These are phyloP conservation scores for Pleurotus eryngii DNA, from an alignment of 768 basidiomycete species.

Conservation along the genomic window DNA sequence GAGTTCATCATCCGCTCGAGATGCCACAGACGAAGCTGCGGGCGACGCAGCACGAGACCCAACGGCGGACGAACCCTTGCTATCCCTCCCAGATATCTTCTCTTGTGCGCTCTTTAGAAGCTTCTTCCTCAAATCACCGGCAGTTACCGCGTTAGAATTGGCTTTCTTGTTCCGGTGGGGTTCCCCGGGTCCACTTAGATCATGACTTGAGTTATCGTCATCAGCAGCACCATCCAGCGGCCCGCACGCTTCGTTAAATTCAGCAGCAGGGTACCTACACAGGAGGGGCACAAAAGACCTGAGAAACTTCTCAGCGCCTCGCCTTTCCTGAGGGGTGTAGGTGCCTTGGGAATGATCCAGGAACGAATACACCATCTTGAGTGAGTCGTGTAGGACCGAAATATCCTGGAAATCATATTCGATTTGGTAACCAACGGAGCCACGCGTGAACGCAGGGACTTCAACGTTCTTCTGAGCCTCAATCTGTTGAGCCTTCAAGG, in stretches of 20 bases:
- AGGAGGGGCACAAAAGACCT: slow-evolving; percentile 80
- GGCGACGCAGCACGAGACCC: slow-evolving; percentile 10
- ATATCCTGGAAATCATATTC: slow-evolving; percentile 77
- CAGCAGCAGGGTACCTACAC: slow-evolving; percentile 64
- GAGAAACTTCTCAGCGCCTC: slow-evolving; percentile 81
- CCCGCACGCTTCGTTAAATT: slow-evolving; percentile 63
- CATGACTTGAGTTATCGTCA: slow-evolving; percentile 24
- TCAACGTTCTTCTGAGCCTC: slow-evolving; percentile 32
- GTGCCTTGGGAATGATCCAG: slow-evolving; percentile 77
- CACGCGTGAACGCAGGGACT: slow-evolving; percentile 37
- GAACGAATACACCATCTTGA: slow-evolving; percentile 89
- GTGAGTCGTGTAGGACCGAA: slow-evolving; percentile 78
- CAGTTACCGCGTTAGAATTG: slow-evolving; percentile 42
- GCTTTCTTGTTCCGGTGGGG: slow-evolving; percentile 42
- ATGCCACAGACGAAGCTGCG: slow-evolving; percentile 7
- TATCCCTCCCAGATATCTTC: slow-evolving; percentile 33
- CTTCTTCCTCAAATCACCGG: slow-evolving; percentile 75
- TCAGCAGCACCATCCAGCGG: slow-evolving; percentile 50
- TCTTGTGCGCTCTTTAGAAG: slow-evolving; percentile 75
- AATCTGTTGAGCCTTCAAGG: slow-evolving; percentile 55
- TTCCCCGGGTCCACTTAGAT: slow-evolving; percentile 26
- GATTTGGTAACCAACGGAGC: slow-evolving; percentile 65
- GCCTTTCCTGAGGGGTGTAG: slow-evolving; percentile 75
- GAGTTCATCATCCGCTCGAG: slow-evolving; percentile 24
- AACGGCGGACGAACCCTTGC: slow-evolving; percentile 24